phyloP scores from a whole-genome alignment of 139 green algal species.

The Prasinococcaceae sp. region DNA sequence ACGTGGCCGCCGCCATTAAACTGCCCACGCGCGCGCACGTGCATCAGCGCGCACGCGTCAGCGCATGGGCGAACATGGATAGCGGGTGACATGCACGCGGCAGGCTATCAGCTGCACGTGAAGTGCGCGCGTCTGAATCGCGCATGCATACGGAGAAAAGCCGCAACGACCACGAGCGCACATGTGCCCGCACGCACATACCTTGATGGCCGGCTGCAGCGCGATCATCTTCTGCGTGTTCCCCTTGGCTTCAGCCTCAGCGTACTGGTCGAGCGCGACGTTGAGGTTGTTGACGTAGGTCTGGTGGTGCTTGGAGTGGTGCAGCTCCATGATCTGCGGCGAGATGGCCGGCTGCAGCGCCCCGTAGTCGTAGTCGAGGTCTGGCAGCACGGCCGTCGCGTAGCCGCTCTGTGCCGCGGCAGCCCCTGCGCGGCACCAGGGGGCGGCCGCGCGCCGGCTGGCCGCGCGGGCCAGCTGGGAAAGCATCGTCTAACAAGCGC shows the following conservation, averaged over 20 bases:
- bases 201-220: constrained; percentile 75
- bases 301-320: constrained; percentile 83
- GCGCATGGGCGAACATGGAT: no score
- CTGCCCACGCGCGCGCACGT: no score
- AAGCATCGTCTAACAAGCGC: no score
- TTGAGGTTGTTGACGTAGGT: constrained; percentile 81
- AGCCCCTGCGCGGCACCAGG: no score
- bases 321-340: constrained; percentile 91
- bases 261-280: constrained; percentile 56
- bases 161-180: not conserved
- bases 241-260: constrained; percentile 52
- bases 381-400: constrained; percentile 48
- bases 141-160: not conserved
- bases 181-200: no score
- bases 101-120: no score
- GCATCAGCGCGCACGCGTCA: no score
- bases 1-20: constrained; percentile 54
- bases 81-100: no score
- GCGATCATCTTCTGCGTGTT: constrained; percentile 62
- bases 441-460: no score
- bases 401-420: no score
- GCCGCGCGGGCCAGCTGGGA: no score
- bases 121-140: no score
- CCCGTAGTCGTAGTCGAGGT: constrained; percentile 79
- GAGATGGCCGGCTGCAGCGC: constrained; percentile 79